These are phyloP conservation scores for Salvia hispanica DNA, from an alignment of 257 asterid species.

Conservation along the genomic window DNA sequence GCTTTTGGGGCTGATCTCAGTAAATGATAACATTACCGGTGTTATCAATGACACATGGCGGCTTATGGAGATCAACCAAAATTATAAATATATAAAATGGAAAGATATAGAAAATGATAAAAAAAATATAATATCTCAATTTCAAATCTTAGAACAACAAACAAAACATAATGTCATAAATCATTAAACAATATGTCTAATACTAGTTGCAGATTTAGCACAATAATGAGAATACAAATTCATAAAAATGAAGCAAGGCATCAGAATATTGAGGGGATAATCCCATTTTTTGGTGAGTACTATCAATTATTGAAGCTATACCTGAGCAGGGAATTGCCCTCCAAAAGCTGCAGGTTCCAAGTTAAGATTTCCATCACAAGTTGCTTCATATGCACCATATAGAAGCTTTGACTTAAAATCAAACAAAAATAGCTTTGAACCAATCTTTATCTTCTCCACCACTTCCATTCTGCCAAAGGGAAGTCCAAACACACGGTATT, in stretches of 20 bases:
- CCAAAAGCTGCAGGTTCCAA: slow-evolving; percentile 77
- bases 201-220: no score
- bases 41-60: background rate
- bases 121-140: no score
- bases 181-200: no score
- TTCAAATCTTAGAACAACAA: background rate
- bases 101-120: no score
- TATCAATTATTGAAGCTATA: slow-evolving; percentile 28
- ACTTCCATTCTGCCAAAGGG: slow-evolving; percentile 49
- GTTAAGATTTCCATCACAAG: slow-evolving; percentile 57
- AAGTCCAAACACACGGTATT: slow-evolving; percentile 79
- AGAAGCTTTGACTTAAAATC: slow-evolving; percentile 64
- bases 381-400: slow-evolving; percentile 77
- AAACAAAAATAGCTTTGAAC: slow-evolving; percentile 70
- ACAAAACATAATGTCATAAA: background rate
- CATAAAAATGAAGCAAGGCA: slow-evolving; percentile 13
- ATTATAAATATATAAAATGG: no score
- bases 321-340: slow-evolving; percentile 87
- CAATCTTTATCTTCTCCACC: slow-evolving; percentile 62
- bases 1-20: background rate
- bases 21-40: slow-evolving; percentile 3
- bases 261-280: slow-evolving; percentile 11
- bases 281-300: slow-evolving; percentile 3
- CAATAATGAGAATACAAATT: no score
- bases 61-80: no score